Percentiles rank a stretch among this genome's conserved stretches.
These are phyloP conservation scores for Capronia coronata DNA, from an alignment of 2,329 filamentous ascomycete species.

Conservation along the genomic window DNA sequence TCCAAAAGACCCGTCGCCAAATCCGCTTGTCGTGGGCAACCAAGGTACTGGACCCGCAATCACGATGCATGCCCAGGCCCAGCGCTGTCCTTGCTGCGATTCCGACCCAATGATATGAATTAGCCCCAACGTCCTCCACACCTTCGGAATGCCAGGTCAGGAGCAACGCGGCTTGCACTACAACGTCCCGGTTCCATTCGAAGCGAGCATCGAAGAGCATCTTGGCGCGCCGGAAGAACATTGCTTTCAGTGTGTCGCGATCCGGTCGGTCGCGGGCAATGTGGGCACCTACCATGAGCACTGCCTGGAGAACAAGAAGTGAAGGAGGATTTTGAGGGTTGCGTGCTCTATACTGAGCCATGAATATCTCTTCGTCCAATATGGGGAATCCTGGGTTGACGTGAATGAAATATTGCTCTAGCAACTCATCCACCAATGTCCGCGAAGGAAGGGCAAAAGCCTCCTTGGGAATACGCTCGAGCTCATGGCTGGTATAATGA, in stretches of 20 bases:
- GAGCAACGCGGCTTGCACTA: slow-evolving; percentile 30
- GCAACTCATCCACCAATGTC: slow-evolving; percentile 36
- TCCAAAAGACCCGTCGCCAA: slow-evolving; percentile 5
- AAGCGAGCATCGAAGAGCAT: slow-evolving; percentile 30
- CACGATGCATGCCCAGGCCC: slow-evolving; percentile 24
- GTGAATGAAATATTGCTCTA: slow-evolving; percentile 47
- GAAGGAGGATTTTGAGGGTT: slow-evolving; percentile 25
- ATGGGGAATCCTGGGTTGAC: slow-evolving; percentile 50
- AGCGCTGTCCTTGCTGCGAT: slow-evolving; percentile 29
- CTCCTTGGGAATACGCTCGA: slow-evolving; percentile 1
- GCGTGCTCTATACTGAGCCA: slow-evolving; percentile 48
- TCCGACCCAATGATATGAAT: slow-evolving; percentile 30
- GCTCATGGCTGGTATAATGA: background rate
- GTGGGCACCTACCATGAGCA: slow-evolving; percentile 30
- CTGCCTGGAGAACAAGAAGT: slow-evolving; percentile 29
- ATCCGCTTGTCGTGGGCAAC: slow-evolving; percentile 33
- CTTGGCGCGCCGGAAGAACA: slow-evolving; percentile 29
- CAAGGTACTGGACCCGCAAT: background rate
- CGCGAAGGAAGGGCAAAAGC: slow-evolving; percentile 1
- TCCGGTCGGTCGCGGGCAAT: slow-evolving; percentile 25
- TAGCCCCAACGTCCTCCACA: slow-evolving; percentile 25
- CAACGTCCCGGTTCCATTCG: slow-evolving; percentile 29
- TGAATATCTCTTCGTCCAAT: slow-evolving; percentile 48
- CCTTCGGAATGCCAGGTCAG: slow-evolving; percentile 30
- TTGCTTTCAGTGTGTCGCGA: slow-evolving; percentile 26